Evolutionary conservation across 1,284 basidiomycete genomes (phyloP).

Genomic region (Apiotrichum porosum): DNA sequence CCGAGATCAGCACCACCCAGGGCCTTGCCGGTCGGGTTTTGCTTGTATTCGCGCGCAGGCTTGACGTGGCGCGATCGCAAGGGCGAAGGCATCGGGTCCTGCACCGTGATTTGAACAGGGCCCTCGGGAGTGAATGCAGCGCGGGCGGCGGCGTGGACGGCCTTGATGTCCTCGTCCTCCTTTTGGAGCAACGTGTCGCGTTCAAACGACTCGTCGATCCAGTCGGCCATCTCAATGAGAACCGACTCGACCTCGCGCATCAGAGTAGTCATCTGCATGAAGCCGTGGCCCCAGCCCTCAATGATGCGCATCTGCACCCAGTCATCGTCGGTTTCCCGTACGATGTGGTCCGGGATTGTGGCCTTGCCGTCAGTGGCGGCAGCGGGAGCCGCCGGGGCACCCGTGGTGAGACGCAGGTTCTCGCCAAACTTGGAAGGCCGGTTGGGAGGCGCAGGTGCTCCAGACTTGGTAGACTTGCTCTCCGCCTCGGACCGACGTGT

Average conservation of each 20-base stretch:
- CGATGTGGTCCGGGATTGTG: conserved; percentile 48
- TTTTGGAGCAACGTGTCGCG: conserved; percentile 29
- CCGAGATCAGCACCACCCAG: conserved; percentile 44
- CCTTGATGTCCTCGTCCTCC: conserved; percentile 29
- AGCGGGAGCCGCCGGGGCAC: too few relatives aligned
- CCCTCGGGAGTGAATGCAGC: conserved; percentile 15
- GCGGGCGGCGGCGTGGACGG: conserved; percentile 21
- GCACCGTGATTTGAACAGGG: neutral
- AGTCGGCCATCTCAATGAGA: conserved; percentile 83
- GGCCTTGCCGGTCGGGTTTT: conserved; percentile 22
- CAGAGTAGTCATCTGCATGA: conserved; percentile 85
- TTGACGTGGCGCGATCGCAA: conserved; percentile 39
- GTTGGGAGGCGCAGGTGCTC: neutral
- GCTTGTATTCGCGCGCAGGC: conserved; percentile 36
- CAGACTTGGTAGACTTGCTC: conserved; percentile 4
- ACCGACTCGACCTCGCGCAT: conserved; percentile 71
- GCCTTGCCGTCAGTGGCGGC: neutral
- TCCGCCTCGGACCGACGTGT: conserved; percentile 62
- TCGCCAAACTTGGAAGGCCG: conserved; percentile 44
- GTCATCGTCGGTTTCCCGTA: conserved; percentile 76
- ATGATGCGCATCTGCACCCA: conserved; percentile 92
- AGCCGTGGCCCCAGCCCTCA: conserved; percentile 88
- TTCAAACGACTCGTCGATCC: conserved; percentile 79
- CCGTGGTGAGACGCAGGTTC: conserved; percentile 51
- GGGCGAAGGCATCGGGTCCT: conserved; percentile 9